Evolutionary conservation across 257 asterid genomes (phyloP), one percentile per base, ranked within the genome.

Genomic region (Buddleja alternifolia): DNA sequence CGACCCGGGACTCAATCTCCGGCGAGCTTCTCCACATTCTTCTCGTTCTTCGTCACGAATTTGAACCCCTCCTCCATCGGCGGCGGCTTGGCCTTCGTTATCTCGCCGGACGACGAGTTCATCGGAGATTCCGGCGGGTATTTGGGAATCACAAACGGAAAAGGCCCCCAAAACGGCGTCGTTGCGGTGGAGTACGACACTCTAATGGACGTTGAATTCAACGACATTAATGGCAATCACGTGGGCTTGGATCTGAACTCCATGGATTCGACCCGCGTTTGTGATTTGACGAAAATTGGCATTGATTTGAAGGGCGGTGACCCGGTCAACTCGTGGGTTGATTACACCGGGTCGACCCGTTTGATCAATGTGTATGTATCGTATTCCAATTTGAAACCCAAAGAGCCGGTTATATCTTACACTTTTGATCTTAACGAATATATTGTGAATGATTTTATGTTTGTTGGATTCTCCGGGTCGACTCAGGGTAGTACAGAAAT

Each of bases 401-500:
- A 83, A n/a, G 86, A 77, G 17, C 89, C 97, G 0, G 60, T 89
- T 46, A 48, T 92, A 10, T 80, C 97, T 3, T 73, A 83, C 14
- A 54, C 39, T 7, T 15, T 92, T 0, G 85, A 87, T 78, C 82
- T 92, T 50, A 64, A 56, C 14, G 83, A 81, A 37, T 80, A 75
- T 36, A 20, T 77, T 7, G 66, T 69, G 10, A 75, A 75, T 23
- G 96, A 87, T 64, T 80, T 81, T 46, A 75, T 81, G 78, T 92
- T 81, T 19, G 92, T 92, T 44, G 97, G 97, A 10, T 85, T 92
- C 71, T 69, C 92, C 40, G 97, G 90, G 75, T 89, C 97, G 20
- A 92, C 97, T 71, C 97, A 92, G 82, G 97, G 96, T 63, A 92
- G 97, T 55, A 92, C 97, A 1, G 97, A 92, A 76, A 76, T 78